Percentiles rank a stretch among this genome's conserved stretches.
phyloP scores from a whole-genome alignment of 2,329 filamentous ascomycete species.

The Talaromyces sp. region DNA sequence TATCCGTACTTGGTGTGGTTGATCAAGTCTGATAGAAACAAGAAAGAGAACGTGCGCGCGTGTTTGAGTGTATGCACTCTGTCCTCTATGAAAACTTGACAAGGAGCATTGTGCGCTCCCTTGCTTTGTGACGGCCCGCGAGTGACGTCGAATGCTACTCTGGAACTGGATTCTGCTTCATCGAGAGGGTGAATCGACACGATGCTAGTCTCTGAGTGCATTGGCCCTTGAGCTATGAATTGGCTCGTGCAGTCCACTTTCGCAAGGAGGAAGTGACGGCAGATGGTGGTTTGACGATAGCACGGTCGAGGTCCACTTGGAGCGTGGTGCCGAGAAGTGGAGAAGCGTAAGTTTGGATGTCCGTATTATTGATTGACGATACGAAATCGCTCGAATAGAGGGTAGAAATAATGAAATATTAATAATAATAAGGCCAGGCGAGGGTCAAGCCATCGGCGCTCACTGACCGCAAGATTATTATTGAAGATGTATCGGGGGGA shows the following conservation, averaged over 20 bases:
- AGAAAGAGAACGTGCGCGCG: neutral
- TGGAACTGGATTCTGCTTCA: neutral
- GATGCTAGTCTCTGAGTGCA: neutral
- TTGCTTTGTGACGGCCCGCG: neutral
- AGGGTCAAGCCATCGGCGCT: neutral
- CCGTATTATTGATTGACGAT: neutral
- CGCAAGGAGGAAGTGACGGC: neutral
- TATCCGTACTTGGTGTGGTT: neutral
- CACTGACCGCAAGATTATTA: neutral
- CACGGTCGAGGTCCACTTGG: neutral
- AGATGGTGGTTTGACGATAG: neutral
- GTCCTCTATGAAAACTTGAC: neutral
- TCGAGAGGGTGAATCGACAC: neutral
- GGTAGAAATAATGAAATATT: too few relatives aligned
- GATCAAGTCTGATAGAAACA: neutral
- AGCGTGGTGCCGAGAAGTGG: neutral
- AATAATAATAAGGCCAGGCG: too few relatives aligned
- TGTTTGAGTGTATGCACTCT: neutral
- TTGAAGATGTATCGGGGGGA: neutral
- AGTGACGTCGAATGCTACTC: neutral
- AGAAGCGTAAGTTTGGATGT: neutral
- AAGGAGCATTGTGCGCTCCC: neutral
- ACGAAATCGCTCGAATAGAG: neutral
- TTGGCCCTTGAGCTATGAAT: neutral
- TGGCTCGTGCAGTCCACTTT: neutral